Conservation (phyloP, 1,284 basidiomycete genomes). For the Anthracocystis walkeri region DNA sequence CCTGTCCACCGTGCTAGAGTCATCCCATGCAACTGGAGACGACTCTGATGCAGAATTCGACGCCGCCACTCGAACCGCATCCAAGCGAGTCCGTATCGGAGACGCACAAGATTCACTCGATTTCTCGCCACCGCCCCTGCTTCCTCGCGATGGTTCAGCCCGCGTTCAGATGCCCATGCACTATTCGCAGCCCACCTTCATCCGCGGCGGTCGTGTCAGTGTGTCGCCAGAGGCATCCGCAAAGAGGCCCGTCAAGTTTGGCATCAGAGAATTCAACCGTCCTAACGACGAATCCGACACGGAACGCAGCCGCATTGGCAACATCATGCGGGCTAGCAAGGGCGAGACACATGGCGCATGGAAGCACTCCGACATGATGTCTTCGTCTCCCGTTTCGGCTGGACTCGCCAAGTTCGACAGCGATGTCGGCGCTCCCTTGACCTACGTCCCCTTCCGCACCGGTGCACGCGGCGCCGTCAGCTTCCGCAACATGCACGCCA, state of each 20-base stretch:
- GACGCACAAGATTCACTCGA: slow-evolving; percentile 28
- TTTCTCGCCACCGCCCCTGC: slow-evolving; percentile 48
- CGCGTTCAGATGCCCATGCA: slow-evolving; percentile 40
- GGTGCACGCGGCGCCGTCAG: slow-evolving; percentile 13
- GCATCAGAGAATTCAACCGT: slow-evolving; percentile 20
- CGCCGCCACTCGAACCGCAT: background rate
- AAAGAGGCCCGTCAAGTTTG: slow-evolving; percentile 36
- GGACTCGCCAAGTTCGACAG: slow-evolving; percentile 35
- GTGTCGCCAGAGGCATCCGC: slow-evolving; percentile 42
- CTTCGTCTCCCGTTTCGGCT: slow-evolving; percentile 42
- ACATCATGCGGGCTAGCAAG: slow-evolving; percentile 13
- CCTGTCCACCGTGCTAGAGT: background rate
- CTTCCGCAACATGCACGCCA: slow-evolving; percentile 20
- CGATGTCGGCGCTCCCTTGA: slow-evolving; percentile 27
- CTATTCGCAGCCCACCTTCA: slow-evolving; percentile 51
- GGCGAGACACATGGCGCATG: slow-evolving; percentile 12
- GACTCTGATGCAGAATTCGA: slow-evolving; percentile 44
- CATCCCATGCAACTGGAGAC: slow-evolving; percentile 6
- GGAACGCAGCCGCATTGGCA: slow-evolving; percentile 13
- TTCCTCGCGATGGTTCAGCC: slow-evolving; percentile 42
- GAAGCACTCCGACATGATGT: slow-evolving; percentile 27
- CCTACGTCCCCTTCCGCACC: slow-evolving; percentile 27
- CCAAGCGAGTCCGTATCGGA: slow-evolving; percentile 31
- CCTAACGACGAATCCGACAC: background rate
- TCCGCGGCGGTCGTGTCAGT: slow-evolving; percentile 46